phyloP scores from a whole-genome alignment of 192 early-diverging fungal genomes.

The Glomus cerebriforme region DNA sequence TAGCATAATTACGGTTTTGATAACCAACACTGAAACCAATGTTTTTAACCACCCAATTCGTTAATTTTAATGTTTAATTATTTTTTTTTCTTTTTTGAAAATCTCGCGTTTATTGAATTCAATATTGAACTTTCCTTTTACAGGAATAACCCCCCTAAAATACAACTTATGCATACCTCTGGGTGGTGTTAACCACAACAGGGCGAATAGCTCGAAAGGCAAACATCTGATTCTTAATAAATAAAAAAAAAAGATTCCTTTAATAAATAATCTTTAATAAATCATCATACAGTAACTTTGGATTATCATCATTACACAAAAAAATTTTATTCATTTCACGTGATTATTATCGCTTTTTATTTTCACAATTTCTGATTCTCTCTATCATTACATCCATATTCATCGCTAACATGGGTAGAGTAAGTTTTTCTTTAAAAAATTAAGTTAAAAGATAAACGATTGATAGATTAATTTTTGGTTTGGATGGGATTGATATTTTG shows the following conservation, averaged over 20 bases:
- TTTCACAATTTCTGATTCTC: not conserved
- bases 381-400: not conserved
- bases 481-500: not conserved
- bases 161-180: not conserved
- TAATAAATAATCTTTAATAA: too few species aligned
- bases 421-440: not conserved
- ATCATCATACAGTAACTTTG: too few species aligned
- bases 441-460: not conserved
- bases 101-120: not conserved
- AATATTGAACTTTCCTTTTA: not conserved
- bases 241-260: not conserved
- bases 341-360: not conserved
- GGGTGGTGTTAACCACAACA: conserved; percentile 18
- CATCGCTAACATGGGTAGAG: conserved; percentile 8
- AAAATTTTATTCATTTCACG: not conserved
- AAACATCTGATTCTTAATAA: not conserved
- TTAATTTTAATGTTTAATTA: not conserved
- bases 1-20: conserved; percentile 92
- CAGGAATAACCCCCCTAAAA: not conserved
- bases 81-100: not conserved
- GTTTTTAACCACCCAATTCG: not conserved
- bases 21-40: conserved; percentile 51
- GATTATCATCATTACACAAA: not conserved
- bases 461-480: not conserved
- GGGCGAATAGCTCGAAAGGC: not conserved